Conservation (phyloP, 208 protist species). For the Acanthamoeba divionensis region DNA sequence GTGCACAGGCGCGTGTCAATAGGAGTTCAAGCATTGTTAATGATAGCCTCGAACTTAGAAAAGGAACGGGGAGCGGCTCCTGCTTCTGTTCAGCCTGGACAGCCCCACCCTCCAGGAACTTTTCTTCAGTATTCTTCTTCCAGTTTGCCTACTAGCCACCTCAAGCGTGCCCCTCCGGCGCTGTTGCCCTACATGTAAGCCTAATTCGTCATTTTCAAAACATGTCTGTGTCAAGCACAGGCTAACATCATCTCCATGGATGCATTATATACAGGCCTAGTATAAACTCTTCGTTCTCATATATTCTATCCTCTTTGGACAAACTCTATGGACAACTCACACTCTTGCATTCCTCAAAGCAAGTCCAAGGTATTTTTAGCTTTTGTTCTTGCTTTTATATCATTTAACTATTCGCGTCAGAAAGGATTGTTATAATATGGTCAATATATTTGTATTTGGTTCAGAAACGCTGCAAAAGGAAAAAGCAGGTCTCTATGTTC, state of each 20-base stretch:
- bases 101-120: too few species aligned
- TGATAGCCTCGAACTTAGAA: not conserved
- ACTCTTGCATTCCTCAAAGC: not conserved
- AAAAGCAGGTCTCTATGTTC: not conserved
- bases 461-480: conserved; percentile 36
- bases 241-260: too few species aligned
- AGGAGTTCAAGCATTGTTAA: not conserved
- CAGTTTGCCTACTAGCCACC: too few species aligned
- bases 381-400: not conserved
- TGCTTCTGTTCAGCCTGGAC: too few species aligned
- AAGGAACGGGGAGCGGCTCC: not conserved
- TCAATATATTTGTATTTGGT: not conserved
- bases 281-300: conserved; percentile 25
- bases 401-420: not conserved
- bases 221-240: too few species aligned
- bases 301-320: not conserved
- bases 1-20: not conserved
- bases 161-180: too few species aligned
- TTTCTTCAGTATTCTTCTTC: too few species aligned
- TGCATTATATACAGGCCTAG: conserved; percentile 1
- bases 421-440: not conserved
- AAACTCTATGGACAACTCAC: conserved; percentile 18
- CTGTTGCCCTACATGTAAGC: not conserved
- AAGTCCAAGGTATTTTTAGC: not conserved
- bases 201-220: too few species aligned